phyloP scores from a whole-genome alignment of 345 rosid species.

The Melaleuca quinquenervia region DNA sequence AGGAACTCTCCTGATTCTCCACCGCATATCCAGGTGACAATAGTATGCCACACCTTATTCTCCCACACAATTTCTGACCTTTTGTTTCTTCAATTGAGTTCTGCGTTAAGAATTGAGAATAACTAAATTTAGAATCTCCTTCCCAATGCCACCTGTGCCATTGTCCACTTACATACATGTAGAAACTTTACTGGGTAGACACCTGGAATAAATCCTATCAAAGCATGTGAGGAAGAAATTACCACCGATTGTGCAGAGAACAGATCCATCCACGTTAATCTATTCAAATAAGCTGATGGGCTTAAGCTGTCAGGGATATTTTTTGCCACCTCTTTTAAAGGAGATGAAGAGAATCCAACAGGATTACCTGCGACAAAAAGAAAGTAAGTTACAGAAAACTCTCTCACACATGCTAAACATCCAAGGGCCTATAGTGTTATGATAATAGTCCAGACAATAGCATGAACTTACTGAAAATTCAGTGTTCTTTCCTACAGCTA shows the following conservation, averaged over 20 bases:
- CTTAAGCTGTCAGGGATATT: constrained; percentile 25
- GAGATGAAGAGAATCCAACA: constrained; percentile 66
- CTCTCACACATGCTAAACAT: background rate
- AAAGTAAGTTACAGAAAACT: background rate
- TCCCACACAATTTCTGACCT: constrained; percentile 30
- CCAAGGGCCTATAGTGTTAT: background rate
- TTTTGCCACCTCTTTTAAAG: constrained; percentile 53
- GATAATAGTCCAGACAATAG: background rate
- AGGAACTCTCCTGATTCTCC: constrained; percentile 25
- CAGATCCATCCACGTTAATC: constrained; percentile 63
- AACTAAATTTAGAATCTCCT: background rate
- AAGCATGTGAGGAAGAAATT: background rate
- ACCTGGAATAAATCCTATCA: background rate
- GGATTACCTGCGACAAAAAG: constrained; percentile 44
- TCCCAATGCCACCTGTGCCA: background rate
- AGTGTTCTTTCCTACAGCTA: background rate
- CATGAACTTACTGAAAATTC: background rate
- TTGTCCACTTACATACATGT: background rate
- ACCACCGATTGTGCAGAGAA: constrained; percentile 42
- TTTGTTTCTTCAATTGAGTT: constrained; percentile 8
- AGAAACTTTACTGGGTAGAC: background rate
- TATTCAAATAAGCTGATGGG: constrained; percentile 33
- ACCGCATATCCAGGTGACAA: constrained; percentile 43
- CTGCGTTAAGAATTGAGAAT: background rate
- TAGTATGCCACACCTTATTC: constrained; percentile 64